phyloP scores from a whole-genome alignment of 2,329 filamentous ascomycete species.

The Paraphaeosphaeria sporulosa region DNA sequence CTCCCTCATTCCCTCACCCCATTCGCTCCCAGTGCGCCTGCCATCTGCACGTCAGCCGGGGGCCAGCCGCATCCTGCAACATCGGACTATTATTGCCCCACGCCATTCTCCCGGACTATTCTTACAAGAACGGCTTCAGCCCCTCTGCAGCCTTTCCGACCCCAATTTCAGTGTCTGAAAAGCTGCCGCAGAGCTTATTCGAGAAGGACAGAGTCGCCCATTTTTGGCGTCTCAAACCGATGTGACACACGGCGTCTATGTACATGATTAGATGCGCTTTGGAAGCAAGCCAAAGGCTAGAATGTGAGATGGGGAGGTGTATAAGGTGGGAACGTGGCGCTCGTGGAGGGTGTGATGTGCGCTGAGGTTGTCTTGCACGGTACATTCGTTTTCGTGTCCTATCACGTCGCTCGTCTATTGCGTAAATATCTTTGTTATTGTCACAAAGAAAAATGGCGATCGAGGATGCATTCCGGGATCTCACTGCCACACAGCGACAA shows the following conservation, averaged over 20 bases:
- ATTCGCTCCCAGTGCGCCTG: neutral
- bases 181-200: neutral
- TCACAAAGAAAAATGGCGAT: neutral
- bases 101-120: neutral
- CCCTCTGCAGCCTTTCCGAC: neutral
- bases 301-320: neutral
- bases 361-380: neutral
- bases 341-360: too few species aligned
- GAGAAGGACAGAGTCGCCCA: neutral
- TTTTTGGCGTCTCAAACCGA: neutral
- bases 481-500: neutral
- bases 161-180: neutral
- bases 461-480: constrained; percentile 3
- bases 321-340: neutral
- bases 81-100: constrained; percentile 5
- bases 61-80: neutral
- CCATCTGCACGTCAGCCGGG: neutral
- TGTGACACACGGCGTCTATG: neutral
- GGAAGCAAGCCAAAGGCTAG: neutral
- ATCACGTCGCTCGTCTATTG: neutral
- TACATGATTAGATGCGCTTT: neutral
- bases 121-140: neutral
- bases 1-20: neutral
- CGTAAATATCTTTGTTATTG: neutral
- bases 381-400: neutral